Conservation (phyloP, 2,329 filamentous ascomycete species). For the Trichoderma endophyticum region DNA sequence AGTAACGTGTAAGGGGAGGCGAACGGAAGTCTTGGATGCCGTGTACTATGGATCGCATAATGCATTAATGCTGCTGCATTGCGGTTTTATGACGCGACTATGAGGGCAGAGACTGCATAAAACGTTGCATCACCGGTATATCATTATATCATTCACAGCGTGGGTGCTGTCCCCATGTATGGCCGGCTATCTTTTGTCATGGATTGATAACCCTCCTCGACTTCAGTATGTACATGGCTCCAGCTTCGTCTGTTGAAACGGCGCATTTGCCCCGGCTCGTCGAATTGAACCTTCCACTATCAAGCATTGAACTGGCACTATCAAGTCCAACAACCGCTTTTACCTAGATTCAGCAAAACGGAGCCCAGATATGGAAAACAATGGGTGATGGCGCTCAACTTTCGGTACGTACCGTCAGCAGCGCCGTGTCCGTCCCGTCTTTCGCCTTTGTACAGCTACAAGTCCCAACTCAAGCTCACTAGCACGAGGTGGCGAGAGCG, state of each 20-base stretch:
- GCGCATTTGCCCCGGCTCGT: neutral
- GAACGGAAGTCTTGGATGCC: neutral
- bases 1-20: neutral
- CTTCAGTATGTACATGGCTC: neutral
- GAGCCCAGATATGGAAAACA: neutral
- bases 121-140: slow-evolving; percentile 2
- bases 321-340: neutral
- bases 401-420: slow-evolving; percentile 18
- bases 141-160: neutral
- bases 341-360: neutral
- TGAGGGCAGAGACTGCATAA: slow-evolving; percentile 12
- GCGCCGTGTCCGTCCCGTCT: neutral
- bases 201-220: neutral
- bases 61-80: neutral
- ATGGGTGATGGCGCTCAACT: slow-evolving; percentile 7
- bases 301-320: neutral
- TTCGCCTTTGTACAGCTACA: neutral
- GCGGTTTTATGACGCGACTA: slow-evolving; percentile 6
- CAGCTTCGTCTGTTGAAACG: neutral
- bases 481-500: slow-evolving; percentile 4
- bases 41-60: neutral
- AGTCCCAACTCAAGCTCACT: neutral
- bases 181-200: neutral
- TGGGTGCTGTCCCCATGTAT: neutral
- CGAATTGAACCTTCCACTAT: neutral